phyloP scores from a whole-genome alignment of 2,329 filamentous ascomycete species.

The Aureobasidium sp. region DNA sequence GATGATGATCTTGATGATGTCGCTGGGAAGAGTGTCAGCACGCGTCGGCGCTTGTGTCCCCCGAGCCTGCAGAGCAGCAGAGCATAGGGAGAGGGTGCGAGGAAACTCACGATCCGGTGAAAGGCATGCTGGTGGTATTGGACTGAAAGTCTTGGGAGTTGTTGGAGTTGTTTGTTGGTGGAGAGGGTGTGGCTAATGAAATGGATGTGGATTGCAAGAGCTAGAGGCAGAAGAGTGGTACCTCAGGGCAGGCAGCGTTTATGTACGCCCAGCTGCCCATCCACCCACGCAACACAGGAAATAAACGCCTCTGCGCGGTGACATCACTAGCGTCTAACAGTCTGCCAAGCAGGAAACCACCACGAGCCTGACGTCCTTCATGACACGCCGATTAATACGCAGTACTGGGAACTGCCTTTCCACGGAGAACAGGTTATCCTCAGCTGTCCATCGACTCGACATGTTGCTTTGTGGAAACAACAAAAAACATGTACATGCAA shows the following conservation, averaged over 20 bases:
- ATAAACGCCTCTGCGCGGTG: not conserved
- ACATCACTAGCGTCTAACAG: not conserved
- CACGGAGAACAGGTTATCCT: not conserved
- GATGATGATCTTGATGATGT: constrained; percentile 76
- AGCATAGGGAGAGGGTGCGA: not conserved
- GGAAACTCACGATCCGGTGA: constrained; percentile 47
- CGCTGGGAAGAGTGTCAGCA: constrained; percentile 36
- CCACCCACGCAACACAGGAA: constrained; percentile 3
- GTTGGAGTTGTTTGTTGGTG: not conserved
- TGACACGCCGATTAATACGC: not conserved
- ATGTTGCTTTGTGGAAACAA: not conserved
- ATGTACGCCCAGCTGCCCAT: not conserved
- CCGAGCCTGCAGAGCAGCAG: constrained; percentile 10
- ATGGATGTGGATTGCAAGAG: not conserved
- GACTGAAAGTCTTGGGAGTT: not conserved
- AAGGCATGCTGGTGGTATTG: constrained; percentile 44
- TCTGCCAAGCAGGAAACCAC: not conserved
- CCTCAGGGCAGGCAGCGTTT: constrained; percentile 1
- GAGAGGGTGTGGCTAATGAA: not conserved
- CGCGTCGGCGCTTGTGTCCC: constrained; percentile 17
- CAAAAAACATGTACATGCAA: constrained; percentile 3
- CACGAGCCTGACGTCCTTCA: not conserved
- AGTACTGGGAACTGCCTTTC: not conserved
- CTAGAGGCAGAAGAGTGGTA: not conserved
- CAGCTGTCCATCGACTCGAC: not conserved